phyloP scores from a whole-genome alignment of 257 asterid genomes.

The Scutellaria galericulata region DNA sequence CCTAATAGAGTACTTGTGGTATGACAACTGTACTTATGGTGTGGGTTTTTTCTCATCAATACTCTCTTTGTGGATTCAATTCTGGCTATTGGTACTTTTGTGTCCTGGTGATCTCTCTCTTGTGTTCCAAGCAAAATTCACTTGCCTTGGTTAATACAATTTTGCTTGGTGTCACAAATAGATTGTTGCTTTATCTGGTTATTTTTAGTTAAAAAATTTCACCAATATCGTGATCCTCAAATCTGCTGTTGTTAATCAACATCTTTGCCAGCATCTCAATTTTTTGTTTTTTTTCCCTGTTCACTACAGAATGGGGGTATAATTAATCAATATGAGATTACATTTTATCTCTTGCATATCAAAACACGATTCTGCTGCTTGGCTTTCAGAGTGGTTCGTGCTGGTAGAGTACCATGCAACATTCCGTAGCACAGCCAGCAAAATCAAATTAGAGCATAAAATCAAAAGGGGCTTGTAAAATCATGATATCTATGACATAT shows the following conservation, averaged over 20 bases:
- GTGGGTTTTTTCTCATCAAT: slow-evolving; percentile 10
- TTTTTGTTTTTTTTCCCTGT: neutral
- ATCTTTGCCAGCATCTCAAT: neutral
- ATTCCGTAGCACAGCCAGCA: slow-evolving; percentile 25
- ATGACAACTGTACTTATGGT: neutral
- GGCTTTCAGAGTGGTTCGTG: slow-evolving; percentile 20
- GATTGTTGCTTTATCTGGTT: neutral
- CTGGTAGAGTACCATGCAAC: neutral
- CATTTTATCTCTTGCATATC: neutral
- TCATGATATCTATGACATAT: slow-evolving; percentile 32
- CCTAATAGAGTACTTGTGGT: neutral
- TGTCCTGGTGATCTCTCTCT: slow-evolving; percentile 12
- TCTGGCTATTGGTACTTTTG: neutral
- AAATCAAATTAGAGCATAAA: slow-evolving; percentile 2
- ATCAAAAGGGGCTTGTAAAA: slow-evolving; percentile 12
- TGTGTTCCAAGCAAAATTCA: slow-evolving; percentile 5
- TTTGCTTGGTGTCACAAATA: slow-evolving; percentile 3
- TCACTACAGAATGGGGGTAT: neutral
- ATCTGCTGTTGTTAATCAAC: neutral
- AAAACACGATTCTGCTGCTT: slow-evolving; percentile 12
- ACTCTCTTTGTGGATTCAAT: slow-evolving; percentile 4
- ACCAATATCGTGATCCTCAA: slow-evolving; percentile 16
- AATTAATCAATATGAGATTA: neutral
- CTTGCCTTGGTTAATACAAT: neutral
- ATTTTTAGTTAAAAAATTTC: neutral